These are phyloP conservation scores for Cladophialophora psammophila DNA, from an alignment of 2,329 filamentous ascomycete genomes.

Conservation along the genomic window DNA sequence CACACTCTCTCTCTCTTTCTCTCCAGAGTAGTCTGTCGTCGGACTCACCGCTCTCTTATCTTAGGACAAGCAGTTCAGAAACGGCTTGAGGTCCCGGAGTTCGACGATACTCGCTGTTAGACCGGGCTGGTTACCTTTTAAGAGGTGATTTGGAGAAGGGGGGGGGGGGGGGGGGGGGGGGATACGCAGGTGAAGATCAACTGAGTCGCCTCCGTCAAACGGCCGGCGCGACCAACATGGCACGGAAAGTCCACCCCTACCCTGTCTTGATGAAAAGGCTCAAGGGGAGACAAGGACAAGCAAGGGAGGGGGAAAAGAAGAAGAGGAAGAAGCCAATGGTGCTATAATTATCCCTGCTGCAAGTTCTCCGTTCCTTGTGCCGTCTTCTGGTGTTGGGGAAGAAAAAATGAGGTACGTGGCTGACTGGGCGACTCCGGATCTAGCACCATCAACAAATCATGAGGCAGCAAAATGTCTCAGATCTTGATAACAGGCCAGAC, in stretches of 20 bases:
- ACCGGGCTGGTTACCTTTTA: background rate
- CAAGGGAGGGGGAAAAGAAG: background rate
- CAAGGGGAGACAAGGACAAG: background rate
- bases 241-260: background rate
- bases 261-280: background rate
- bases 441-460: constrained; percentile 33
- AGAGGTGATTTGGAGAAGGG: background rate
- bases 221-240: background rate
- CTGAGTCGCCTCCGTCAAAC: background rate
- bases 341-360: constrained; percentile 9
- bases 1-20: background rate
- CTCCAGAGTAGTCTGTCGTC: background rate
- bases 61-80: background rate
- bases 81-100: background rate
- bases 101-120: background rate
- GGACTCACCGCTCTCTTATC: background rate
- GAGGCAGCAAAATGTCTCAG: constrained; percentile 30
- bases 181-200: background rate
- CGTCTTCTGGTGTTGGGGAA: background rate
- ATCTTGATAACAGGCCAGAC: constrained; percentile 12
- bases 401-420: constrained; percentile 15
- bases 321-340: background rate
- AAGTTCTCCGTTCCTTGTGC: background rate
- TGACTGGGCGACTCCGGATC: constrained; percentile 29
- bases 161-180: too few species aligned